These are phyloP conservation scores for Coemansia sp. DNA, from an alignment of 192 early-diverging fungal species.

Conservation along the genomic window DNA sequence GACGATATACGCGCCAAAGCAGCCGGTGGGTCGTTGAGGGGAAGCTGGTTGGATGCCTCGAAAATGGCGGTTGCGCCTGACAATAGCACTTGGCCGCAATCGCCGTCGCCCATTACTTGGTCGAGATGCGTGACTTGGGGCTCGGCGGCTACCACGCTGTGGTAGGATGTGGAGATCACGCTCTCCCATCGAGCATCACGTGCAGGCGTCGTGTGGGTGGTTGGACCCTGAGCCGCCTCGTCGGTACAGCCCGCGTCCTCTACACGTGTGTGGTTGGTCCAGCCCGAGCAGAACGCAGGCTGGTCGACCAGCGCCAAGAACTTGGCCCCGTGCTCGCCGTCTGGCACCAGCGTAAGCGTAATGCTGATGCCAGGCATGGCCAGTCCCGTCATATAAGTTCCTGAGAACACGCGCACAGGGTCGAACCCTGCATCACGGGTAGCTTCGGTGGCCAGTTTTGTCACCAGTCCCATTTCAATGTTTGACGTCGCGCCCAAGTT, in stretches of 20 bases:
- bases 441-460: conserved; percentile 67
- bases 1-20: conserved; percentile 62
- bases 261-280: conserved; percentile 57
- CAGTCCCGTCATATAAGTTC: conserved; percentile 76
- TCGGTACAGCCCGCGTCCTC: conserved; percentile 50
- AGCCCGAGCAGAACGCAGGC: conserved; percentile 61
- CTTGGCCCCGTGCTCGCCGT: conserved; percentile 31
- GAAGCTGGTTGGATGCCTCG: conserved; percentile 48
- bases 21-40: conserved; percentile 56
- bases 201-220: conserved; percentile 32
- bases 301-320: conserved; percentile 59
- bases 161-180: conserved; percentile 51
- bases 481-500: conserved; percentile 77
- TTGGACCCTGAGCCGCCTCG: conserved; percentile 23
- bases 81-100: conserved; percentile 74
- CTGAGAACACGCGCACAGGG: conserved; percentile 62
- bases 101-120: conserved; percentile 78
- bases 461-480: conserved; percentile 69
- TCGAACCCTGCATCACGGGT: conserved; percentile 33
- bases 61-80: conserved; percentile 65
- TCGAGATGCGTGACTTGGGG: conserved; percentile 71
- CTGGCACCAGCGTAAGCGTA: conserved; percentile 64
- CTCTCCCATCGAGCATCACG: conserved; percentile 53
- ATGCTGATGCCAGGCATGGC: conserved; percentile 81
- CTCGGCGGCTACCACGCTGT: conserved; percentile 53